Evolutionary conservation across 2,329 filamentous ascomycete species (phyloP).

Genomic region (Verticillium dahliae): DNA sequence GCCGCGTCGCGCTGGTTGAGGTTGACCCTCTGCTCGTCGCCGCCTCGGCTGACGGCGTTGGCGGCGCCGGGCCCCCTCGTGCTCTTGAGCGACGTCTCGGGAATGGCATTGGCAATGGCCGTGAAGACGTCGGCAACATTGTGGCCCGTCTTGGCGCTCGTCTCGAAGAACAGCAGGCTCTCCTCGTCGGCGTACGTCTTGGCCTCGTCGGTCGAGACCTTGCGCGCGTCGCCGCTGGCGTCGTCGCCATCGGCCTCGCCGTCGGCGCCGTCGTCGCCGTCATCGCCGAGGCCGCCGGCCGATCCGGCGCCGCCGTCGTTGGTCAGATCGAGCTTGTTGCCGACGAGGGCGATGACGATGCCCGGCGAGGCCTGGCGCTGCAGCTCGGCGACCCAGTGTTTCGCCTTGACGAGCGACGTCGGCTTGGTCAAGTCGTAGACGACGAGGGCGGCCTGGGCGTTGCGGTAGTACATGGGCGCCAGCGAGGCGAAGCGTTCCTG

Average conservation of each 20-base stretch:
- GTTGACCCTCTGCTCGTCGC: slow-evolving; percentile 74
- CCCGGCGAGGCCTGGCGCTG: slow-evolving; percentile 93
- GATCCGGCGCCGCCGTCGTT: slow-evolving; percentile 42
- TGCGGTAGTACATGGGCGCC: slow-evolving; percentile 99
- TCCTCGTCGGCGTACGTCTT: slow-evolving; percentile 94
- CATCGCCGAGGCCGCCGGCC: slow-evolving; percentile 28
- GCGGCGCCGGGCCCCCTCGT: slow-evolving; percentile 64
- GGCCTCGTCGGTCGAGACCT: slow-evolving; percentile 85
- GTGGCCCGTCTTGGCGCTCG: slow-evolving; percentile 89
- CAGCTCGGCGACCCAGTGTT: slow-evolving; percentile 97
- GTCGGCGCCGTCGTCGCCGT: slow-evolving; percentile 37
- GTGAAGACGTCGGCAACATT: slow-evolving; percentile 97
- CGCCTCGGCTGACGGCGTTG: slow-evolving; percentile 49
- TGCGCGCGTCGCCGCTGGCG: slow-evolving; percentile 68
- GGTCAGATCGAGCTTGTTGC: slow-evolving; percentile 92
- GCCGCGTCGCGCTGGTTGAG: slow-evolving; percentile 66
- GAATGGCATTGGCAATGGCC: slow-evolving; percentile 95
- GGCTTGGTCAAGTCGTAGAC: slow-evolving; percentile 98
- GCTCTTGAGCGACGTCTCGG: slow-evolving; percentile 91
- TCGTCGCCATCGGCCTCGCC: slow-evolving; percentile 48
- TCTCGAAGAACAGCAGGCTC: slow-evolving; percentile 92
- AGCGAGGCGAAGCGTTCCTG: slow-evolving; percentile 96
- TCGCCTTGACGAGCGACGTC: slow-evolving; percentile 90
- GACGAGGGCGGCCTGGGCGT: slow-evolving; percentile 93
- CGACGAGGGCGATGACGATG: slow-evolving; percentile 94